A percentile compares a stretch with the other conserved stretches of the same genome.
Evolutionary conservation across 2,329 filamentous ascomycete genomes (phyloP).

Genomic region (Cercospora sesami): DNA sequence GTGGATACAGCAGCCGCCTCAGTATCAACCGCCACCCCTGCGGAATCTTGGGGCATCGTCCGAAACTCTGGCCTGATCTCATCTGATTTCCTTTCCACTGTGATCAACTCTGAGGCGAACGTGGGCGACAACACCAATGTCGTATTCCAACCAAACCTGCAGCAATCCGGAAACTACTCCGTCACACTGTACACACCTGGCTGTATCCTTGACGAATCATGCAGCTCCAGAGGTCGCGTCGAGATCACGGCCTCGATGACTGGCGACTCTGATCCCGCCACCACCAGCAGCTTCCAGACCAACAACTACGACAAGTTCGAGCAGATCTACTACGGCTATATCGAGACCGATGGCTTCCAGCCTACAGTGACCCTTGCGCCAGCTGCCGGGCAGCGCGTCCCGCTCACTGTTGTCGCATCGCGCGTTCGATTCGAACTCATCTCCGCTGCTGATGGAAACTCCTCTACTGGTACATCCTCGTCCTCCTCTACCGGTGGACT

Average conservation of each 20-base stretch:
- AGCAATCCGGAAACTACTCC: conserved; percentile 86
- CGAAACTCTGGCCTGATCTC: conserved; percentile 65
- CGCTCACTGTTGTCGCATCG: conserved; percentile 83
- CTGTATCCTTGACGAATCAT: conserved; percentile 77
- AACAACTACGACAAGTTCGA: conserved; percentile 98
- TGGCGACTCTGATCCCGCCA: conserved; percentile 52
- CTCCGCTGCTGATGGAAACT: conserved; percentile 66
- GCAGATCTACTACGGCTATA: conserved; percentile 79
- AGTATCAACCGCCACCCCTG: conserved; percentile 60
- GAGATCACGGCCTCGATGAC: conserved; percentile 73
- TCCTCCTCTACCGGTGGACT: conserved; percentile 69
- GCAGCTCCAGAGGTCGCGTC: conserved; percentile 72
- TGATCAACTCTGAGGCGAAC: conserved; percentile 51
- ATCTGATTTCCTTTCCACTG: conserved; percentile 74
- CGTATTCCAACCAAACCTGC: conserved; percentile 79
- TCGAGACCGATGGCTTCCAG: conserved; percentile 80
- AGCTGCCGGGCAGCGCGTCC: conserved; percentile 61
- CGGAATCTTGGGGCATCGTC: conserved; percentile 65
- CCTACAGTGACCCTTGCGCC: conserved; percentile 77
- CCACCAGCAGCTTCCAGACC: conserved; percentile 75
- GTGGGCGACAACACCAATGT: conserved; percentile 63
- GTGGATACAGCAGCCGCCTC: conserved; percentile 63
- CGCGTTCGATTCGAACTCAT: conserved; percentile 75
- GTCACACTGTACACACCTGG: conserved; percentile 92
- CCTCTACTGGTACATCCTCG: not conserved